These are phyloP conservation scores for Postia placenta DNA, from an alignment of 768 basidiomycete genomes.

Conservation along the genomic window DNA sequence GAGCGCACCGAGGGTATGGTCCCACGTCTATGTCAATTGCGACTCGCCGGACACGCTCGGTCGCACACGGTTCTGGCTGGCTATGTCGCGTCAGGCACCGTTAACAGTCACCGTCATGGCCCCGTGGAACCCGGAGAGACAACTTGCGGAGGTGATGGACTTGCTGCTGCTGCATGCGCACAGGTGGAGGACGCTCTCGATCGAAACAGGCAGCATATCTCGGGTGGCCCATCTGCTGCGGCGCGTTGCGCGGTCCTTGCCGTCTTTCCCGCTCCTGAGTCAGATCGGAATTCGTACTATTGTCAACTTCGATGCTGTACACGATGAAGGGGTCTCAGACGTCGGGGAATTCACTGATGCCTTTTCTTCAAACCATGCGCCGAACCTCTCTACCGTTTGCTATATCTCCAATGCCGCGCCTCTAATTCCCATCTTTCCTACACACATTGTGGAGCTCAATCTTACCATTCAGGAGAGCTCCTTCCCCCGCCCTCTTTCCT, in stretches of 20 bases:
- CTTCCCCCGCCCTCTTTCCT: constrained; percentile 15
- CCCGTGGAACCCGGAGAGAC: constrained; percentile 22
- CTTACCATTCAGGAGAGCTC: constrained; percentile 14
- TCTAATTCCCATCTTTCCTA: constrained; percentile 25
- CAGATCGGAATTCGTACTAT: constrained; percentile 22
- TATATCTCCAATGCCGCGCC: constrained; percentile 15
- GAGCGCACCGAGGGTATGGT: constrained; percentile 49
- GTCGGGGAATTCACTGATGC: constrained; percentile 4
- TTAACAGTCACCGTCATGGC: constrained; percentile 40
- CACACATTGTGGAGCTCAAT: constrained; percentile 13
- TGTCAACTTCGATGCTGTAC: constrained; percentile 6
- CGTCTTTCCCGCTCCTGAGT: constrained; percentile 31
- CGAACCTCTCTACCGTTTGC: constrained; percentile 9
- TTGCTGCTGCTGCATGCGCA: constrained; percentile 32
- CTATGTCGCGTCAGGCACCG: constrained; percentile 35
- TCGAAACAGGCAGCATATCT: constrained; percentile 32
- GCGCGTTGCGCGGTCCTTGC: constrained; percentile 22
- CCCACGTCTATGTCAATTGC: constrained; percentile 45
- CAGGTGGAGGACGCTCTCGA: constrained; percentile 39
- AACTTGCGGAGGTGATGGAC: constrained; percentile 29
- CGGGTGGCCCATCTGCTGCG: constrained; percentile 36
- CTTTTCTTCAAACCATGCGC: constrained; percentile 12
- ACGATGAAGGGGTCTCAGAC: constrained; percentile 7
- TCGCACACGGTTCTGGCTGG: constrained; percentile 46
- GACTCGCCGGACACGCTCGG: constrained; percentile 35